phyloP scores from a whole-genome alignment of 345 rosid genomes.

The Populus simonii region DNA sequence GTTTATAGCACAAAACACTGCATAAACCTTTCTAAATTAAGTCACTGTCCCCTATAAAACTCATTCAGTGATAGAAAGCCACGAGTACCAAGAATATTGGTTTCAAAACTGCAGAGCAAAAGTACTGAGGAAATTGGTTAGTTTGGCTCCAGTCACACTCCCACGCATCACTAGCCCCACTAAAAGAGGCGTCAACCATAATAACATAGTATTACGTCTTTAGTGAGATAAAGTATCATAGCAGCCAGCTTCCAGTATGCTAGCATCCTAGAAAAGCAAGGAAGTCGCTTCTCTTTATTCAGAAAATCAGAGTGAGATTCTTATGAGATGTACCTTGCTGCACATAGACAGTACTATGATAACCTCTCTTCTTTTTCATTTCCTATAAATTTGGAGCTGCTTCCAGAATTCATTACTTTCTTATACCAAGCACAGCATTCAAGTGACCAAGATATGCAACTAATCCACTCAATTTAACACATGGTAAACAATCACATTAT shows the following conservation, averaged over 20 bases:
- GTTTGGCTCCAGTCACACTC: background rate
- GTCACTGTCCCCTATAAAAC: background rate
- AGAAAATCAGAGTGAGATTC: background rate
- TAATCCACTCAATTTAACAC: background rate
- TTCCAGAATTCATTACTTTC: background rate
- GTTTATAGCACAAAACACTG: background rate
- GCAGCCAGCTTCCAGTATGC: slow-evolving; percentile 6
- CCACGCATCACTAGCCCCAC: background rate
- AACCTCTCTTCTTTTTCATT: background rate
- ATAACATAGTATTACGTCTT: background rate
- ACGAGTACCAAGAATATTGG: background rate
- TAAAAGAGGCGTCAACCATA: background rate
- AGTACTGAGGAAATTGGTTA: background rate
- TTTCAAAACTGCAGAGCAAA: background rate
- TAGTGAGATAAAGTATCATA: background rate
- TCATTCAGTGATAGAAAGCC: background rate
- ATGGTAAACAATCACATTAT: background rate
- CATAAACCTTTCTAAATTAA: background rate
- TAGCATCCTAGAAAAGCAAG: slow-evolving; percentile 1
- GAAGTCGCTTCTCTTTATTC: background rate
- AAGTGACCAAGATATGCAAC: background rate
- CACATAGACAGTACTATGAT: background rate
- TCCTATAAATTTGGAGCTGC: background rate
- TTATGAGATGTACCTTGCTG: background rate
- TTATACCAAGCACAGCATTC: background rate